Evolutionary conservation across 805 yeast species (phyloP).

Genomic region (Yarrowia bubula): DNA sequence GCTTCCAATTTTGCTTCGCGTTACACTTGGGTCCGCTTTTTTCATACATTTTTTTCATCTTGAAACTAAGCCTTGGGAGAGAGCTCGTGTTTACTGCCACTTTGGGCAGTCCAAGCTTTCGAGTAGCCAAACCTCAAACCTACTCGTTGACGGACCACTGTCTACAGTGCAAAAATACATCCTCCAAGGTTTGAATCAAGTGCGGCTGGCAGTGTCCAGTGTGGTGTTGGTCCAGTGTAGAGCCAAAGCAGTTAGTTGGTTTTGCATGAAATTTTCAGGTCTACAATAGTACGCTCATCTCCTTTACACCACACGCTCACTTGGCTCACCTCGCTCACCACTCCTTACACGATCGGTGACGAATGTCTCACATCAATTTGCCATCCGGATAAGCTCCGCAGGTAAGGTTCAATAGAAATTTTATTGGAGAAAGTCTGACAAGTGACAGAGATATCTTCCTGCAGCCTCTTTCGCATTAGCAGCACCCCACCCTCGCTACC

Average conservation of each 20-base stretch:
- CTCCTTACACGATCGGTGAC: neutral
- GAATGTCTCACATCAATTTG: neutral
- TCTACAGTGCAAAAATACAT: neutral
- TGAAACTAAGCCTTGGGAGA: neutral
- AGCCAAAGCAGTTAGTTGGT: too few species aligned
- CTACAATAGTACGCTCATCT: too few species aligned
- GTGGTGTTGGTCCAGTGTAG: too few species aligned
- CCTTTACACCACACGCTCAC: too few species aligned
- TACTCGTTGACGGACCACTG: neutral
- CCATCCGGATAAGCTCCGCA: conserved; percentile 6
- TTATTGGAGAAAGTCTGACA: neutral
- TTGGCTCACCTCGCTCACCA: too few species aligned
- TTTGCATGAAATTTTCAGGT: too few species aligned
- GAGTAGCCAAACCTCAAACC: neutral
- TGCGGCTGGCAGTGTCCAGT: too few species aligned
- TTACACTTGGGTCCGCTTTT: neutral
- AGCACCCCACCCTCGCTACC: conserved; percentile 5
- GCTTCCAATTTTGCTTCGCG: neutral
- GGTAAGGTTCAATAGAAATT: neutral
- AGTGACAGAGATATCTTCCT: neutral
- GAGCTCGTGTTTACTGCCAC: conserved; percentile 3
- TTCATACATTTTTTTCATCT: conserved; percentile 14
- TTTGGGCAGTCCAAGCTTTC: neutral
- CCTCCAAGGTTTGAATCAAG: too few species aligned
- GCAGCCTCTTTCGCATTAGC: conserved; percentile 11